Base-by-base conservation (phyloP, 2,329 filamentous ascomycete genomes). In the Alternaria brassicae region DNA sequence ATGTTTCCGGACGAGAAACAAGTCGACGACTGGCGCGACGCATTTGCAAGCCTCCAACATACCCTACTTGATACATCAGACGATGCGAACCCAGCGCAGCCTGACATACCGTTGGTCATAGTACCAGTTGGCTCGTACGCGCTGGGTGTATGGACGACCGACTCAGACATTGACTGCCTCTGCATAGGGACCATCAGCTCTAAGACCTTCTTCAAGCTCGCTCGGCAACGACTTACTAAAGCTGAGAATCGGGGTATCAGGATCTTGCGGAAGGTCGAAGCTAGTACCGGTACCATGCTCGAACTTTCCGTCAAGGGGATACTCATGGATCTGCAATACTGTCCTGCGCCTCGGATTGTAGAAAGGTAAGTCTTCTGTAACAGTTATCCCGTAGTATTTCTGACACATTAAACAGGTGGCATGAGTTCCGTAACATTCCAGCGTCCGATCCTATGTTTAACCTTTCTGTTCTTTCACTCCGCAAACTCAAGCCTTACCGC, bases 271-370 rank as follows among this genome's bases (percentile, higher is more conserved):
- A 84, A 83, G 50, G 85, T 89, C 8, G 83, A 84, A 45, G 83
- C 86, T 2, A 81, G 82, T 48, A 83, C 85, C 0, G 87, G 87
- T 8, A 87, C 83, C 1, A 89, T 89, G 85, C 79, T 91, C 5
- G 87, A 90, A 66, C 76, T 91, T 4, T 83, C 84, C 40, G 78
- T 89, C n/a, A 71, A 77, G 4, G 84, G 81, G 9, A 78, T 90
- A 66, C 86, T 81, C 61, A 81, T 89, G 67, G 86, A 90, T 69
- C 76, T 91, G 48, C 88, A 90, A 60, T 91, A 91, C 70, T 90
- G 87, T 63, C 82, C 86, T 6, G 85, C 88, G 2, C 77, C 81
- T 3, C 77, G 78, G 28, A 77, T 90, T 41, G 81, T 85, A 3
- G 82, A 87, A 70, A 81, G 79, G 79, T 81, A 71, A 59, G 58